phyloP scores from a whole-genome alignment of 345 rosid genomes.

The Angophora floribunda region DNA sequence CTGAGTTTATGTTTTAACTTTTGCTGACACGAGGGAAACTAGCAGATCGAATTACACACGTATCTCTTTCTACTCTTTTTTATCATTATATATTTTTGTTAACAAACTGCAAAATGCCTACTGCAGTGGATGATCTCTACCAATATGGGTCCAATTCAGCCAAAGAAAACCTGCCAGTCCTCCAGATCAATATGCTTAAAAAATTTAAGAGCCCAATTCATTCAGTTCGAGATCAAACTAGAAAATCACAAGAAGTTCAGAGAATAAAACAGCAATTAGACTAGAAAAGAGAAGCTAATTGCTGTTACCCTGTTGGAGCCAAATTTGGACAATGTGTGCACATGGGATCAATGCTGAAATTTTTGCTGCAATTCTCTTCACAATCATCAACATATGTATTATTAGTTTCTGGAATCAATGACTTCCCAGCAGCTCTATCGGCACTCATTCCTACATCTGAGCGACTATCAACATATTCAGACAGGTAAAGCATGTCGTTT shows the following conservation, averaged over 20 bases:
- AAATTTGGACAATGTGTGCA: slow-evolving; percentile 72
- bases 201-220: background rate
- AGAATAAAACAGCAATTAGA: background rate
- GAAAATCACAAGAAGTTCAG: background rate
- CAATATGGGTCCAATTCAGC: background rate
- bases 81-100: background rate
- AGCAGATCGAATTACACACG: background rate
- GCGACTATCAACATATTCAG: slow-evolving; percentile 20
- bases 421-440: slow-evolving; percentile 19
- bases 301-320: slow-evolving; percentile 68
- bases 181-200: background rate
- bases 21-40: background rate
- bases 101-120: background rate
- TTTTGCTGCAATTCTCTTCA: slow-evolving; percentile 31
- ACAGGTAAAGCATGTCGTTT: slow-evolving; percentile 80
- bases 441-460: slow-evolving; percentile 32
- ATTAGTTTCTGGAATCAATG: background rate
- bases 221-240: background rate
- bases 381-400: slow-evolving; percentile 2
- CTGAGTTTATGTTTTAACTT: background rate
- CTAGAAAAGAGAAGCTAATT: background rate
- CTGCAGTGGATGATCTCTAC: background rate
- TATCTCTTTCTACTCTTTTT: background rate
- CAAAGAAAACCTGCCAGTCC: background rate
- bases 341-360: slow-evolving; percentile 64